Evolutionary conservation across 2,329 filamentous ascomycete species (phyloP).

Genomic region (Neocatenulostroma microsporum): DNA sequence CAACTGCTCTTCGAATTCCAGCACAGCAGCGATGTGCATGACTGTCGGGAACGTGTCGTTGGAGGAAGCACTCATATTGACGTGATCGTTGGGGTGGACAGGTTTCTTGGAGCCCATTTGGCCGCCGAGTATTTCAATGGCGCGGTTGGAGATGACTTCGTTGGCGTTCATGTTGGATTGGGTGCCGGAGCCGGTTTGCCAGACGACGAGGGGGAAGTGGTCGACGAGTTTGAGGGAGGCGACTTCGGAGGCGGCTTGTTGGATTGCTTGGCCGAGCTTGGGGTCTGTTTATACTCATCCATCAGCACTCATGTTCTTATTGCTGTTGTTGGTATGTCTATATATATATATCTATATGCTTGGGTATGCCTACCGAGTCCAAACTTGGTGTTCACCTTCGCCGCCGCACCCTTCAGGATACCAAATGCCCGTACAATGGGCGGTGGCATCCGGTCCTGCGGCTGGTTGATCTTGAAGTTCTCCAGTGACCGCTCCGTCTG

Average conservation of each 20-base stretch:
- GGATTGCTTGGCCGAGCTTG: conserved; percentile 82
- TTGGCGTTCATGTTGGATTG: conserved; percentile 99
- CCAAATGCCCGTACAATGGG: conserved; percentile 89
- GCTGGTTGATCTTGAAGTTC: conserved; percentile 99
- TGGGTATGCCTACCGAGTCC: conserved; percentile 60
- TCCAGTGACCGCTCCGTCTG: conserved; percentile 93
- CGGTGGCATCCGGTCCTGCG: conserved; percentile 94
- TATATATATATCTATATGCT: no score
- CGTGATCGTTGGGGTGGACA: conserved; percentile 98
- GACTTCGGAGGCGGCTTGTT: conserved; percentile 89
- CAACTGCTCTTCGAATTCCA: conserved; percentile 81
- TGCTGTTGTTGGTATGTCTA: not conserved
- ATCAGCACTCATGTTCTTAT: conserved; percentile 2
- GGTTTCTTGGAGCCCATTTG: conserved; percentile 95
- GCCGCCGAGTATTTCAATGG: conserved; percentile 94
- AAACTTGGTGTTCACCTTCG: conserved; percentile 89
- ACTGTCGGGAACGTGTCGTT: conserved; percentile 99
- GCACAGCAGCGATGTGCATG: conserved; percentile 97
- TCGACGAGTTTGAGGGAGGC: conserved; percentile 88
- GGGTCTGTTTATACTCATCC: conserved; percentile 51
- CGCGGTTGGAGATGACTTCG: conserved; percentile 98
- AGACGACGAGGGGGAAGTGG: conserved; percentile 97
- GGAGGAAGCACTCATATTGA: conserved; percentile 97
- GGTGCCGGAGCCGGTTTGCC: conserved; percentile 97
- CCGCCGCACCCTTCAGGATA: conserved; percentile 93